Base-by-base conservation (phyloP, 495 filamentous ascomycete genomes). In the Talaromyces liani region DNA sequence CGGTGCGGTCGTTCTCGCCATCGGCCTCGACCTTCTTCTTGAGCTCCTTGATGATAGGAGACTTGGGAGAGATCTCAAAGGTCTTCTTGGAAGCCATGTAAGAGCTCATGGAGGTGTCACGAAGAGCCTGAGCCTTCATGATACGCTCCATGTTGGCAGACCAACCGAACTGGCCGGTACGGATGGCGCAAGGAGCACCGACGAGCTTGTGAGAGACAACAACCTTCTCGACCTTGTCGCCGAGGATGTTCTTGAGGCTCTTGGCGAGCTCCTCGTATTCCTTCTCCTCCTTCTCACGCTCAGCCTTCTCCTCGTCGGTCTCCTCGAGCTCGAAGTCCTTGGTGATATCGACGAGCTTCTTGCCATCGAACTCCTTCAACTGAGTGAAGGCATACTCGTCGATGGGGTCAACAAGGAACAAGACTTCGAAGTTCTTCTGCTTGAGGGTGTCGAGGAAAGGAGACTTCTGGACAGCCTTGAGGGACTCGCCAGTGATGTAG, bases 81-180 rank as follows among this genome's bases (percentile, higher is more conserved):
- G 95, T 98, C 90, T 98, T 98, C 92, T 98, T 98, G 72, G 93
- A 97, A 64, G 91, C 93, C 94, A 98, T 98, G 89, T 98, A 98
- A 65, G 91, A 96, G 81, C 84, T 88, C 94, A 98, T 98, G 68
- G 92, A 97, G 73, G 94, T 98, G 82, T 98, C 94, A 82, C 94
- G 95, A 69, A 98, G 91, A 76, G 94, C 94, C 85, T 98, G 94
- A 34, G 94, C 95, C 88, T 98, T 98, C 94, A 98, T 98, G 87
- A 98, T 98, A 84, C 94, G 95, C 88, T 98, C 94, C 94, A 98
- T 98, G 86, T 98, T 98, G 75, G 94, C 94, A 49, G 93, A 97
- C 94, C 94, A 98, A 81, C 94, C 94, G 79, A 98, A 98, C 84
- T 98, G 94, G 72, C 95, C 94, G 69, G 94, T 98, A 79, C 94